Base-by-base conservation (phyloP, 2,329 filamentous ascomycete species). In the Didymellaceae sp. region DNA sequence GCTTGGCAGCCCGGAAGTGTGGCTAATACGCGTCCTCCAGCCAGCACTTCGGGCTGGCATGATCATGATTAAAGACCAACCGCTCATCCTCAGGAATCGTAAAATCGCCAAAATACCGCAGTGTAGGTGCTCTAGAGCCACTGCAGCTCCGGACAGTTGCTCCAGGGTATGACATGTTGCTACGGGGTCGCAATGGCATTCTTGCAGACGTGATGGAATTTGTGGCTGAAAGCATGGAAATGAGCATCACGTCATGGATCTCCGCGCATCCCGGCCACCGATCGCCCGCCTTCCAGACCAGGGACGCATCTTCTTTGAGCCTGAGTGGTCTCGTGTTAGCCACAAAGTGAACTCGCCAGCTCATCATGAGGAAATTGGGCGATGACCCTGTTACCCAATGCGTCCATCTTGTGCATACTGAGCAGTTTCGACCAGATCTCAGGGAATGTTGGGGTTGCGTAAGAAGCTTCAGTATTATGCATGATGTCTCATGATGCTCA, bases 201-300 rank as follows among this genome's bases (percentile, higher is more conserved):
- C 37, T 42, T 46, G 21, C 18, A 18, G 6, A 38, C 25, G 6
- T 9, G n/a, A 33, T 32, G 37, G 42, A 30, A 46, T 42, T 41
- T 52, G 48, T 52, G 48, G 48, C 48, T 52, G 42, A 46, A 52
- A 52, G 38, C 48, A 52, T 52, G 42, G 31, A 52, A 52, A 37
- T 35, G 35, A 20, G 24, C 37, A 45, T 20, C 31, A 46, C 48
- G 48, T 52, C 42, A 46, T 52, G 48, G 48, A 46, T 52, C 42
- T 52, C 33, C 48, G 25, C 7, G 18, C 42, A 52, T 52, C 48
- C 48, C 26, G 38, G 48, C 18, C 16, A 46, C 37, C 37, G 48
- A 52, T 52, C 48, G 48, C 37, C 32, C 42, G 37, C 43, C 37
- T 46, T 52, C 42, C 48, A 52, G 48, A 52, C 48, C 42, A 45